Evolutionary conservation across 2,329 filamentous ascomycete genomes (phyloP), one percentile per base, ranked within the genome.

Genomic region (Hypoxylon sp.): DNA sequence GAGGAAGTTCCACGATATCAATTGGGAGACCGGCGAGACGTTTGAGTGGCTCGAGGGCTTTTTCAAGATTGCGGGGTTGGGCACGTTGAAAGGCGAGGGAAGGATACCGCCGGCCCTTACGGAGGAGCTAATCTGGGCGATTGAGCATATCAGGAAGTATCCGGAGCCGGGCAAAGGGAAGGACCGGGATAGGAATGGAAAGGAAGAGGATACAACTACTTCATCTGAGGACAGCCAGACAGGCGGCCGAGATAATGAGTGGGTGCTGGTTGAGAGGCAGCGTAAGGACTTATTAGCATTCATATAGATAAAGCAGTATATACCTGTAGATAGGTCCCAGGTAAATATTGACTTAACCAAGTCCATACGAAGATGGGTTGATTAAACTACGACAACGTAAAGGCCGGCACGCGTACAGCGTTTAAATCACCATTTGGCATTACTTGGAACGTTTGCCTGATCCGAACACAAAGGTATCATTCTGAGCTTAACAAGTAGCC

Each of bases 11-110:
- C 86, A 88, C 71, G 84, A 86, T 48, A 80, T 88, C 3, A 74
- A 79, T 2, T 87, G 84, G 84, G 84, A 86, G 9, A 78, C 77
- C 2, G 85, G 84, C 0, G 84, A 88, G 75, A 87, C 85, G 0
- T 69, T 80, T 1, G 78, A 77, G 7, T 88, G 82, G 79, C 75
- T 88, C 2, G 74, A 76, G 0, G 77, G 77, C 10, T 70, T 88
- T 48, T 87, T 82, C 72, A 71, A 78, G 5, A 77, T 87, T 53
- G 82, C 85, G 0, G 86, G 86, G 0, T 74, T 89, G 34, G 80
- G 81, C 0, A 81, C 78, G 13, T 72, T 89, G 45, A 77, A 76
- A 25, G 85, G 84, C 0, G 80, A 84, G 13, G 84, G 84, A 0
- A 79, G 81, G 41, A 74, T 81, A 5, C 84, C 84, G n/a, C 84